Percentiles rank a stretch among this genome's conserved stretches.
Conservation (phyloP, 805 yeast genomes). For the Candida namnaoensis region DNA sequence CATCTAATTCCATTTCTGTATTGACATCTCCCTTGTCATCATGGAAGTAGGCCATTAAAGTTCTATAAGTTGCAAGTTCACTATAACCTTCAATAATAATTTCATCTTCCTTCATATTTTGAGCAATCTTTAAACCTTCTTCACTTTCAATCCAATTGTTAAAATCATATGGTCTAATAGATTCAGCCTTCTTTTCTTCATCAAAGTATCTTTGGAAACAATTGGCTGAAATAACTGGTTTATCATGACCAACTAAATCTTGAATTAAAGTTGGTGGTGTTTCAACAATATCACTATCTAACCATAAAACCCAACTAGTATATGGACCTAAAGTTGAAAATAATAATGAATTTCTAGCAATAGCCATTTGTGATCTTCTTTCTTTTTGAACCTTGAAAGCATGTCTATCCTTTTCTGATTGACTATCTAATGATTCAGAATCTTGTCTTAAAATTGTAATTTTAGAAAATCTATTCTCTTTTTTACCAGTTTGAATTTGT, state of each 20-base stretch:
- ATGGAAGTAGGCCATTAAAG: conserved; percentile 86
- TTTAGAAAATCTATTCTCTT: conserved; percentile 64
- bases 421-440: conserved; percentile 63
- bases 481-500: conserved; percentile 54
- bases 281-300: conserved; percentile 91
- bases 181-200: conserved; percentile 40
- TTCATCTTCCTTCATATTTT: conserved; percentile 72
- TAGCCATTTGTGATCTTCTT: conserved; percentile 84
- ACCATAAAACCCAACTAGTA: conserved; percentile 94
- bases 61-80: conserved; percentile 90
- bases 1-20: conserved; percentile 81
- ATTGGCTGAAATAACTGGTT: conserved; percentile 85
- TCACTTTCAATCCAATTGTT: conserved; percentile 93
- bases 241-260: conserved; percentile 79
- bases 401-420: conserved; percentile 83
- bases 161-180: conserved; percentile 85
- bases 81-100: conserved; percentile 91
- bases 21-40: conserved; percentile 52
- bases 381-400: conserved; percentile 81
- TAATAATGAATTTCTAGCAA: conserved; percentile 86
- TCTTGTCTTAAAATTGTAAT: conserved; percentile 90
- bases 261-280: conserved; percentile 77
- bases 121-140: conserved; percentile 70
- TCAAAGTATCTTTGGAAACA: conserved; percentile 80
- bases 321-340: conserved; percentile 85